Percentiles rank a stretch among this genome's conserved stretches.
Evolutionary conservation across 2,329 filamentous ascomycete genomes (phyloP).

Genomic region (Westerdykella ornata): DNA sequence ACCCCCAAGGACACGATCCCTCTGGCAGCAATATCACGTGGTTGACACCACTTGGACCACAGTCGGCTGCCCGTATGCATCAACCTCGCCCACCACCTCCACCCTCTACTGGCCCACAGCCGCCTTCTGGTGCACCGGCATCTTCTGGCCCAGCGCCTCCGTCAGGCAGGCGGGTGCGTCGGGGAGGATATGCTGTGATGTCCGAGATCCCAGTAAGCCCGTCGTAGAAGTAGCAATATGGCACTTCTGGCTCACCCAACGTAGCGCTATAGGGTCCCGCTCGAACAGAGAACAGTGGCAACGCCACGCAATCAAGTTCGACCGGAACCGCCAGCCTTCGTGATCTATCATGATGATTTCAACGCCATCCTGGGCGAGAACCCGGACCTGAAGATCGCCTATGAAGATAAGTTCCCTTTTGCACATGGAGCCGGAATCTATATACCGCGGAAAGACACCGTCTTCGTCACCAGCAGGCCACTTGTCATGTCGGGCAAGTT

Average conservation of each 20-base stretch:
- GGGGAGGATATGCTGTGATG: constrained; percentile 3
- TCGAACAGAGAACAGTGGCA: constrained; percentile 10
- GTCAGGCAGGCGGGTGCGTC: constrained; percentile 7
- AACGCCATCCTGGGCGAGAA: constrained; percentile 2
- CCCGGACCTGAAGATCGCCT: neutral
- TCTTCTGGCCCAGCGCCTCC: constrained; percentile 1
- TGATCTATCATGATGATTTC: constrained; percentile 3
- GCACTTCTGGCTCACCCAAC: no score
- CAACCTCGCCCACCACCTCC: no score
- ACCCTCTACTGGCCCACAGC: constrained; percentile 2
- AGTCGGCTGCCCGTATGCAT: no score
- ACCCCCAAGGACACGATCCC: no score
- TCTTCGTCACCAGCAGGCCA: constrained; percentile 39
- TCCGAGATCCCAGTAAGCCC: neutral
- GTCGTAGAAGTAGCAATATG: no score
- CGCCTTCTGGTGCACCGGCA: constrained; percentile 2
- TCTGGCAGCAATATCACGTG: no score
- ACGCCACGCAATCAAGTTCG: constrained; percentile 4
- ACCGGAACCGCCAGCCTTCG: constrained; percentile 1
- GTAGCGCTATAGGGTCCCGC: constrained; percentile 4
- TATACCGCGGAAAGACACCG: constrained; percentile 23
- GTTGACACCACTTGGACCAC: no score
- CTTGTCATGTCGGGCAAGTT: constrained; percentile 10
- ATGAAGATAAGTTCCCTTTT: constrained; percentile 34
- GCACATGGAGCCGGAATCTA: constrained; percentile 46